phyloP scores from a whole-genome alignment of 1,284 basidiomycete species.

The Cryptococcus jaspeensis region DNA sequence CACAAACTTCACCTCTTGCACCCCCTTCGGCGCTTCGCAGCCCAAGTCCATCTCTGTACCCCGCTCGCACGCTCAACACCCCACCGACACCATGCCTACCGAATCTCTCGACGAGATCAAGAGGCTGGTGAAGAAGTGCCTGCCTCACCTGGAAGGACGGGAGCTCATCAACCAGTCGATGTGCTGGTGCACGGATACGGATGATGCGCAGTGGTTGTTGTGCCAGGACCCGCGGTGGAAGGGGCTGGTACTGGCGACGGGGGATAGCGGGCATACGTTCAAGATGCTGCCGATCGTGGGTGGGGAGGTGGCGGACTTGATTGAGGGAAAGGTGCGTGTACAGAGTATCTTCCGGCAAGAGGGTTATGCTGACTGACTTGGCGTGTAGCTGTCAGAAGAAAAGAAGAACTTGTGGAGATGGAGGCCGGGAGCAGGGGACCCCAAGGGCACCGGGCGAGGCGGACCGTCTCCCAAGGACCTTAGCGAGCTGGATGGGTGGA shows the following conservation, averaged over 20 bases:
- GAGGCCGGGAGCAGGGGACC: conserved; percentile 38
- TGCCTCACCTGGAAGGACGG: conserved; percentile 35
- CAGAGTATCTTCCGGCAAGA: neutral
- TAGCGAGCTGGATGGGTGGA: conserved; percentile 34
- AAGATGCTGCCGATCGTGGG: conserved; percentile 52
- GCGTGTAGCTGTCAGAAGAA: conserved; percentile 25
- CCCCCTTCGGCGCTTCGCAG: conserved; percentile 24
- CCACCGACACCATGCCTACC: conserved; percentile 43
- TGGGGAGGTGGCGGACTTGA: conserved; percentile 41
- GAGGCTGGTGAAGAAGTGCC: conserved; percentile 28
- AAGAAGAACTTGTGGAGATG: conserved; percentile 34
- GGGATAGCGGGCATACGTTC: conserved; percentile 41
- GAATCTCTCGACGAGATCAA: conserved; percentile 28
- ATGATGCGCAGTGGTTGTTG: conserved; percentile 37
- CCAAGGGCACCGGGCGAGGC: conserved; percentile 15
- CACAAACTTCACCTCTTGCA: conserved; percentile 21
- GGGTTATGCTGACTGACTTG: neutral
- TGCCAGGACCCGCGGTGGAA: conserved; percentile 39
- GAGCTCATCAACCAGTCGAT: conserved; percentile 37
- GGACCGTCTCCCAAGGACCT: conserved; percentile 33
- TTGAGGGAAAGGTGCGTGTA: conserved; percentile 35
- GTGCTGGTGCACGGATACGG: conserved; percentile 50
- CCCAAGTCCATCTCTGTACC: conserved; percentile 37
- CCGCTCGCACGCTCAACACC: conserved; percentile 44
- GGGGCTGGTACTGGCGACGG: conserved; percentile 37